Evolutionary conservation across 371 early-diverging fungal species (phyloP).

Genomic region (Syncephalastrum monosporum): DNA sequence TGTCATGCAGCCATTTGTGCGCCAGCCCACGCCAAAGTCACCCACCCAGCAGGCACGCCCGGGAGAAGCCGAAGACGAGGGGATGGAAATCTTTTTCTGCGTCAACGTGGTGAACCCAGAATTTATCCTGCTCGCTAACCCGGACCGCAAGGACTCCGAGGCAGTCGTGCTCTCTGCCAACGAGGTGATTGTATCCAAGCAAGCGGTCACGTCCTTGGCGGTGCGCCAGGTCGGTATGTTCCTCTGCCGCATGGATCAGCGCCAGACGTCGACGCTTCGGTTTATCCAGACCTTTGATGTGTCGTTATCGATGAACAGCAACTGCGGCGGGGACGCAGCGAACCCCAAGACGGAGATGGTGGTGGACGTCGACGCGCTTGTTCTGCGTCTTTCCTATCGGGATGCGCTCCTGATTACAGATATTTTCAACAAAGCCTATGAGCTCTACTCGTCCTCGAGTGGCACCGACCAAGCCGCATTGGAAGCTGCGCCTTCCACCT

Average conservation of each 20-base stretch:
- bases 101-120: constrained; percentile 85
- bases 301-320: constrained; percentile 73
- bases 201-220: constrained; percentile 69
- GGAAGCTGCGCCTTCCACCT: neutral
- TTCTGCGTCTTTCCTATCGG: constrained; percentile 76
- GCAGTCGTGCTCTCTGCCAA: constrained; percentile 86
- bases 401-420: constrained; percentile 84
- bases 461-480: neutral
- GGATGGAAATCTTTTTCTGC: constrained; percentile 57
- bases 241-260: constrained; percentile 86
- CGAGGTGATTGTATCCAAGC: constrained; percentile 77
- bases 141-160: constrained; percentile 70
- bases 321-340: constrained; percentile 15
- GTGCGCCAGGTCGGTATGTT: constrained; percentile 88
- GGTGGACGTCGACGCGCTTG: constrained; percentile 67
- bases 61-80: constrained; percentile 12
- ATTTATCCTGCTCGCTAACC: constrained; percentile 84
- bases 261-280: constrained; percentile 74
- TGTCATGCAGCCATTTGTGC: constrained; percentile 60
- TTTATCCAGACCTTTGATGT: constrained; percentile 91
- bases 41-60: constrained; percentile 1
- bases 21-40: constrained; percentile 1
- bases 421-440: constrained; percentile 77
- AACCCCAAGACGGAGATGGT: constrained; percentile 31
- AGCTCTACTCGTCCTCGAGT: constrained; percentile 36